Evolutionary conservation across 257 asterid genomes (phyloP).

Genomic region (Petunia secreta): DNA sequence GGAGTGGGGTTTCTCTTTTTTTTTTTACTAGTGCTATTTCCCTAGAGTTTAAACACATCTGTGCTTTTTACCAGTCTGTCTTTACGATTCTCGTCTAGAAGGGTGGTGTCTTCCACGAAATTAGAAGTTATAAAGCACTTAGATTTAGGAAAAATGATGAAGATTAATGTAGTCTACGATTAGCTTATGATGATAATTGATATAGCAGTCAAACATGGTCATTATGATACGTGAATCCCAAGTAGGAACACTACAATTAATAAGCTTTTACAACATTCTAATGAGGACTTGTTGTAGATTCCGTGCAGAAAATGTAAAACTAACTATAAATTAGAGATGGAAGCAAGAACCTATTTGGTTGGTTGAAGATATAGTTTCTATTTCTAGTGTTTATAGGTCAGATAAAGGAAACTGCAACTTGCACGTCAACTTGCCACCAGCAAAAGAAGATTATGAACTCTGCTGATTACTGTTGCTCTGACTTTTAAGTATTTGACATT

Average conservation of each 20-base stretch:
- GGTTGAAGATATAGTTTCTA: background rate
- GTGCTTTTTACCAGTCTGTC: no score
- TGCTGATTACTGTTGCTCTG: background rate
- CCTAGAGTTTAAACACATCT: background rate
- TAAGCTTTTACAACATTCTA: background rate
- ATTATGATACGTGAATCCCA: background rate
- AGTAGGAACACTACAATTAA: background rate
- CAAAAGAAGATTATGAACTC: background rate
- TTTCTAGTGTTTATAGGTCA: background rate
- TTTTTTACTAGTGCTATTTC: background rate
- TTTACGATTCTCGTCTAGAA: background rate
- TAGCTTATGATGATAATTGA: background rate
- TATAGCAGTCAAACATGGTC: background rate
- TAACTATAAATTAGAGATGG: background rate
- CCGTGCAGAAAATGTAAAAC: background rate
- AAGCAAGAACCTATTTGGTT: background rate
- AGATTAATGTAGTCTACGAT: background rate
- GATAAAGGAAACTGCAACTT: background rate
- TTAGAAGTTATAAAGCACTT: background rate
- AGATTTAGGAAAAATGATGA: background rate
- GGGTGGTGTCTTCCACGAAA: background rate
- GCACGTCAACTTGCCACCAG: background rate
- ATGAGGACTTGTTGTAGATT: background rate
- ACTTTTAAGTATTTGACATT: background rate
- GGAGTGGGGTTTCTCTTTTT: background rate